A percentile compares a stretch with the other conserved stretches of the same genome.
These are phyloP conservation scores for Pseudogymnoascus sp. DNA, from an alignment of 2,329 filamentous ascomycete species.

Conservation along the genomic window DNA sequence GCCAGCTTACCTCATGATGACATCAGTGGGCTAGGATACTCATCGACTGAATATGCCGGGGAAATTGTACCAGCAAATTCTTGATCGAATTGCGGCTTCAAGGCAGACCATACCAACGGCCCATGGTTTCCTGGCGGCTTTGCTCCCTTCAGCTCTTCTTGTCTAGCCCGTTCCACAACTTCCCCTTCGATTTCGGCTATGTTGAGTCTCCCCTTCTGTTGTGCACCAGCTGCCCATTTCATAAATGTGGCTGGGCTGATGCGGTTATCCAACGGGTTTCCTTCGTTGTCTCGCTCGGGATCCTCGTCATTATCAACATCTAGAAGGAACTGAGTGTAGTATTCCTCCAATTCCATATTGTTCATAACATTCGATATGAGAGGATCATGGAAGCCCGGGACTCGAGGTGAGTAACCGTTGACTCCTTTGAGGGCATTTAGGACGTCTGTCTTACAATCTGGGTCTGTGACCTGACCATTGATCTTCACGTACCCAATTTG, in stretches of 20 bases:
- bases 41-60: constrained; percentile 15
- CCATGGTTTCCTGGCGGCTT: constrained; percentile 16
- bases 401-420: neutral
- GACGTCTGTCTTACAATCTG: constrained; percentile 22
- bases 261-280: constrained; percentile 29
- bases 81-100: constrained; percentile 22
- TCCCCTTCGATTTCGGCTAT: constrained; percentile 46
- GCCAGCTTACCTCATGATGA: constrained; percentile 17
- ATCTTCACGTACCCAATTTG: constrained; percentile 22
- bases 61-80: constrained; percentile 20
- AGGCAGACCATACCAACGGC: constrained; percentile 16
- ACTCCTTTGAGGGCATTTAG: constrained; percentile 15
- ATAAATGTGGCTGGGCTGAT: constrained; percentile 40
- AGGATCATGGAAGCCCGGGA: neutral
- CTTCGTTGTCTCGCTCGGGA: constrained; percentile 27
- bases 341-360: constrained; percentile 15
- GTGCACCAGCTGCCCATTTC: constrained; percentile 31
- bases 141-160: constrained; percentile 31
- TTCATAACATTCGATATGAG: constrained; percentile 17
- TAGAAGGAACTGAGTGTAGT: constrained; percentile 19
- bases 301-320: constrained; percentile 32
- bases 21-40: constrained; percentile 16
- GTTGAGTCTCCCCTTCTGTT: constrained; percentile 12
- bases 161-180: constrained; percentile 53
- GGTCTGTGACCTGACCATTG: constrained; percentile 25